These are phyloP conservation scores for Cadophora sp. DNA, from an alignment of 2,329 filamentous ascomycete genomes.

Conservation along the genomic window DNA sequence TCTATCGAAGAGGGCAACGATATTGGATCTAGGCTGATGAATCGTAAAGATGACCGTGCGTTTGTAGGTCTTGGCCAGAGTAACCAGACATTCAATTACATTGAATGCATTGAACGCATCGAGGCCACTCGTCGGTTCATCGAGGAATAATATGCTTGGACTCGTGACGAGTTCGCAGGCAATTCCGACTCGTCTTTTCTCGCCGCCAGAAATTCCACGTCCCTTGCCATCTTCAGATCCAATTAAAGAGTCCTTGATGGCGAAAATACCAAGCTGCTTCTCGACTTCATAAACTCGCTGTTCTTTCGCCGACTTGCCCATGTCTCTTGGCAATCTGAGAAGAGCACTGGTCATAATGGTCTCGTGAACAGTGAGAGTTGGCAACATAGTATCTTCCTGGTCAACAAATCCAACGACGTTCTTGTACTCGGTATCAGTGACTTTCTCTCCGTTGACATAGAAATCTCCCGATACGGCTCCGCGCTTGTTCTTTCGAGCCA, in stretches of 20 bases:
- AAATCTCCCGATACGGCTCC: constrained; percentile 81
- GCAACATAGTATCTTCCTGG: constrained; percentile 96
- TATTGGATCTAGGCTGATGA: constrained; percentile 96
- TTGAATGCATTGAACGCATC: constrained; percentile 99
- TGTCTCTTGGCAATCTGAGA: constrained; percentile 88
- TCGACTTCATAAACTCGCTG: constrained; percentile 92
- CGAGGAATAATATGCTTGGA: constrained; percentile 94
- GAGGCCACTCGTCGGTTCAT: constrained; percentile 94
- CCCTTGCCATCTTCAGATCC: constrained; percentile 95
- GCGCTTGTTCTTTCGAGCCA: constrained; percentile 96
- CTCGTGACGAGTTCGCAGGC: constrained; percentile 98
- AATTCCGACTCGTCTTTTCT: constrained; percentile 95
- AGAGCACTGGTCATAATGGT: constrained; percentile 95
- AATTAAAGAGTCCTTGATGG: constrained; percentile 94
- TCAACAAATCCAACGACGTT: constrained; percentile 96
- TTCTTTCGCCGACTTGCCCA: constrained; percentile 87
- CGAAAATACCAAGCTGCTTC: constrained; percentile 91
- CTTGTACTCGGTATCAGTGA: constrained; percentile 83
- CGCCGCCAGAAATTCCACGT: constrained; percentile 94
- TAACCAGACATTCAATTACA: constrained; percentile 94
- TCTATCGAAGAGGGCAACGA: constrained; percentile 94
- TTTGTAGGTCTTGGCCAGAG: constrained; percentile 93
- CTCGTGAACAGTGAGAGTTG: constrained; percentile 95
- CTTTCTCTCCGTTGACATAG: constrained; percentile 91
- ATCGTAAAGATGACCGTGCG: constrained; percentile 98